Evolutionary conservation across 139 green algal species (phyloP).

Genomic region (Protoeuglena noctilucae): DNA sequence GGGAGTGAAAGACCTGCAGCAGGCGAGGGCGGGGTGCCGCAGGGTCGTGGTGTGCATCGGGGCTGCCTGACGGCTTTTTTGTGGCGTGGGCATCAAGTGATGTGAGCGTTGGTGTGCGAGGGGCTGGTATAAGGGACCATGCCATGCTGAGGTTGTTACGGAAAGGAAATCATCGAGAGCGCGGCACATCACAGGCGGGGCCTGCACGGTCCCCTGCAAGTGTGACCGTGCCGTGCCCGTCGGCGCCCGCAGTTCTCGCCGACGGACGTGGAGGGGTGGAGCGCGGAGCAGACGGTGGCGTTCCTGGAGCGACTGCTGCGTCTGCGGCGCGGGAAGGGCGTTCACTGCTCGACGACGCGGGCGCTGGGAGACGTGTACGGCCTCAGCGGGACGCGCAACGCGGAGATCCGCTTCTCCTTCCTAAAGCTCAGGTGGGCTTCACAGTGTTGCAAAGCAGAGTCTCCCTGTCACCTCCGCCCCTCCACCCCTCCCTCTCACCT

Average conservation of each 20-base stretch:
- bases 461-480: not conserved
- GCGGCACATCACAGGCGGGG: not conserved
- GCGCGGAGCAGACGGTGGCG: constrained; percentile 30
- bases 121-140: not conserved
- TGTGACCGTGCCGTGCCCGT: constrained; percentile 10
- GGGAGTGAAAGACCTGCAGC: not conserved
- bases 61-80: not conserved
- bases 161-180: not conserved
- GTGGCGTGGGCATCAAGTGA: constrained; percentile 27
- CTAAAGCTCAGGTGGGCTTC: constrained; percentile 10
- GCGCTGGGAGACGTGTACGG: constrained; percentile 37
- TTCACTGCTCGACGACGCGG: constrained; percentile 20
- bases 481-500: constrained; percentile 8
- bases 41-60: not conserved
- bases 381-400: constrained; percentile 41
- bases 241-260: constrained; percentile 11
- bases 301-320: constrained; percentile 54
- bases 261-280: constrained; percentile 43
- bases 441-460: too few relatives aligned
- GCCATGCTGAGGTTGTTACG: not conserved
- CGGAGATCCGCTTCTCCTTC: constrained; percentile 45
- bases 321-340: constrained; percentile 19
- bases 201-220: too few relatives aligned
- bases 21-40: not conserved
- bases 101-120: constrained; percentile 33